Evolutionary conservation across 805 yeast species (phyloP).

Genomic region (Candida easanensis): DNA sequence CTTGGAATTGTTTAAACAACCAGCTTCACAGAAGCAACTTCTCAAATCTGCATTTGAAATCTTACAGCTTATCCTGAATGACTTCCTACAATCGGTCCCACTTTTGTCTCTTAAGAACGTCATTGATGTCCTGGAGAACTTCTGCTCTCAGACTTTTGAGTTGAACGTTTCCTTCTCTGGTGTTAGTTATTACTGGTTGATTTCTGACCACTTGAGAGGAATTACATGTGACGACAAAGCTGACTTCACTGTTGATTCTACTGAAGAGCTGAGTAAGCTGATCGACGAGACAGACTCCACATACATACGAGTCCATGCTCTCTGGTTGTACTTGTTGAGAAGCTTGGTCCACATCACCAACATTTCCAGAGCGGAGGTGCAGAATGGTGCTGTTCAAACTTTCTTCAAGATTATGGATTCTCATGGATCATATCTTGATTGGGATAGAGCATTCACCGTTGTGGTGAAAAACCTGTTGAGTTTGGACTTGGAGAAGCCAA

Average conservation of each 20-base stretch:
- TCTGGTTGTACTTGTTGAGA: slow-evolving; percentile 65
- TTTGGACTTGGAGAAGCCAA: slow-evolving; percentile 14
- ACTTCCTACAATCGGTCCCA: slow-evolving; percentile 75
- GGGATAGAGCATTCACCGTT: slow-evolving; percentile 65
- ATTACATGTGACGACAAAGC: slow-evolving; percentile 5
- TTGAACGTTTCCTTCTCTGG: slow-evolving; percentile 88
- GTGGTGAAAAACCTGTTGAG: slow-evolving; percentile 56
- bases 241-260: slow-evolving; percentile 17
- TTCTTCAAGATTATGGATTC: slow-evolving; percentile 79
- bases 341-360: slow-evolving; percentile 60
- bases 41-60: slow-evolving; percentile 75
- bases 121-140: slow-evolving; percentile 69
- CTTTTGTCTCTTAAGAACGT: slow-evolving; percentile 57
- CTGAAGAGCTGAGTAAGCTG: slow-evolving; percentile 27
- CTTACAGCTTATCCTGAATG: slow-evolving; percentile 79
- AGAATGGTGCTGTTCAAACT: slow-evolving; percentile 88
- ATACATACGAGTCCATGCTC: slow-evolving; percentile 32
- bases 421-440: slow-evolving; percentile 57
- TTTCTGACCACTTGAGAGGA: slow-evolving; percentile 68
- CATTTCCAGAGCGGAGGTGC: slow-evolving; percentile 73
- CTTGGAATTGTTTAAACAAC: slow-evolving; percentile 27
- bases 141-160: slow-evolving; percentile 69
- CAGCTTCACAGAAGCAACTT: slow-evolving; percentile 33
- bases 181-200: slow-evolving; percentile 87
- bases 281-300: slow-evolving; percentile 25